Evolutionary conservation across 768 basidiomycete species (phyloP).

Genomic region (Tephrocybe sp.): DNA sequence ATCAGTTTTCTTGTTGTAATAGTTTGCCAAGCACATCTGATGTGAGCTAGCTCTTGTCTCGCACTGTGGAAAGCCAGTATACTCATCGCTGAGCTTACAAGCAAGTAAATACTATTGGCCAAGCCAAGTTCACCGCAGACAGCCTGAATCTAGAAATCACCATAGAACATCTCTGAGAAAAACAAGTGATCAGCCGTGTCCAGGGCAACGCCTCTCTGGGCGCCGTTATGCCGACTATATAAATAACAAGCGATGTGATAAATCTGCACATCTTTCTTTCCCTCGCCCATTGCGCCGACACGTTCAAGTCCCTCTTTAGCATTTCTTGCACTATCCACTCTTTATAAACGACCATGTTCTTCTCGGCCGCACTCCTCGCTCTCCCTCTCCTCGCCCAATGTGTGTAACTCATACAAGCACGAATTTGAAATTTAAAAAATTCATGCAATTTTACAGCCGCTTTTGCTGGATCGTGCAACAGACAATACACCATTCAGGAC

Average conservation of each 20-base stretch:
- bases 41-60: too few species aligned
- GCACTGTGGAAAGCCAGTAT: too few species aligned
- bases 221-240: conserved; percentile 20
- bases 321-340: conserved; percentile 20
- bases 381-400: conserved; percentile 47
- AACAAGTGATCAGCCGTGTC: conserved; percentile 1
- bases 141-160: background rate
- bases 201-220: conserved; percentile 11
- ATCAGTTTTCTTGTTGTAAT: too few species aligned
- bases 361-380: conserved; percentile 43
- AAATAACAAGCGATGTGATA: conserved; percentile 3
- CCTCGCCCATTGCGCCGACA: conserved; percentile 6
- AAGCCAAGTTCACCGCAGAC: too few species aligned
- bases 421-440: background rate
- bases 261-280: conserved; percentile 6
- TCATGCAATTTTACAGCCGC: conserved; percentile 20
- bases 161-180: background rate
- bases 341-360: conserved; percentile 21
- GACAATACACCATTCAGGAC: conserved; percentile 54
- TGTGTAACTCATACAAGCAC: conserved; percentile 20
- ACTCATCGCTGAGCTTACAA: too few species aligned
- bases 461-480: conserved; percentile 48
- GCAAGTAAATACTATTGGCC: too few species aligned
- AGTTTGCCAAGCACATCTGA: too few species aligned
- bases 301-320: conserved; percentile 21